phyloP scores from a whole-genome alignment of 108 stramenopile species.

The Fragilaria crotonensis region DNA sequence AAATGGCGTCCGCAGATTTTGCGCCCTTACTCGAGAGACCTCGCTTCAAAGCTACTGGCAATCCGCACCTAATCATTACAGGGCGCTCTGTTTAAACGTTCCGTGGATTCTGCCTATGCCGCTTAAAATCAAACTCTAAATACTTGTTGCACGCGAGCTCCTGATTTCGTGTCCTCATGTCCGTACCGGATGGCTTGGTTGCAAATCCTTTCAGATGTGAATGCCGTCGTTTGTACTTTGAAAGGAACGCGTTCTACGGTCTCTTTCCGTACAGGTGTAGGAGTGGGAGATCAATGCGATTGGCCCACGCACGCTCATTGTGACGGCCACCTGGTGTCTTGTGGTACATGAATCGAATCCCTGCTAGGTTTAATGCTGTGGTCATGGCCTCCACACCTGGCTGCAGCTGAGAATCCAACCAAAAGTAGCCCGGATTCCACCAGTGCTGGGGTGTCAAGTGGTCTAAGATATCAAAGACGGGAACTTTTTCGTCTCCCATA shows the following conservation, averaged over 20 bases:
- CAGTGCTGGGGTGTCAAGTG: slow-evolving; percentile 55
- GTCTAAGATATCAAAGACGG: slow-evolving; percentile 48
- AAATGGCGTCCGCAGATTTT: not conserved
- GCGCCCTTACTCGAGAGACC: not conserved
- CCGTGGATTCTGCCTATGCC: too few species aligned
- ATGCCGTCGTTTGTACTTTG: too few species aligned
- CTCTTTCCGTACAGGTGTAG: slow-evolving; percentile 21
- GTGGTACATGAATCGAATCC: slow-evolving; percentile 28
- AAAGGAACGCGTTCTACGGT: too few species aligned
- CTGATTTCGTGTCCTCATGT: too few species aligned
- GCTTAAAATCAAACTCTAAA: too few species aligned
- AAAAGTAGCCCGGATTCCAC: slow-evolving; percentile 74
- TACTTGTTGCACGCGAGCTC: too few species aligned
- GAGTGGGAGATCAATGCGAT: slow-evolving; percentile 49
- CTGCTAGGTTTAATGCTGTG: slow-evolving; percentile 26
- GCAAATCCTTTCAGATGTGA: too few species aligned
- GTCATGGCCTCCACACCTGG: slow-evolving; percentile 45
- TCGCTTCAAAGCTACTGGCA: not conserved
- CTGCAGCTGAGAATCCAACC: slow-evolving; percentile 59
- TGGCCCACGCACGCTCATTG: slow-evolving; percentile 66
- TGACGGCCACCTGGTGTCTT: slow-evolving; percentile 58
- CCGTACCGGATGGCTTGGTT: too few species aligned
- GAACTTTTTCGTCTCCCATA: slow-evolving; percentile 39
- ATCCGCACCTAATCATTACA: not conserved
- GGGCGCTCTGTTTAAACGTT: not conserved